These are phyloP conservation scores for Casuarina equisetifolia DNA, from an alignment of 306 rosid genomes.

Conservation along the genomic window DNA sequence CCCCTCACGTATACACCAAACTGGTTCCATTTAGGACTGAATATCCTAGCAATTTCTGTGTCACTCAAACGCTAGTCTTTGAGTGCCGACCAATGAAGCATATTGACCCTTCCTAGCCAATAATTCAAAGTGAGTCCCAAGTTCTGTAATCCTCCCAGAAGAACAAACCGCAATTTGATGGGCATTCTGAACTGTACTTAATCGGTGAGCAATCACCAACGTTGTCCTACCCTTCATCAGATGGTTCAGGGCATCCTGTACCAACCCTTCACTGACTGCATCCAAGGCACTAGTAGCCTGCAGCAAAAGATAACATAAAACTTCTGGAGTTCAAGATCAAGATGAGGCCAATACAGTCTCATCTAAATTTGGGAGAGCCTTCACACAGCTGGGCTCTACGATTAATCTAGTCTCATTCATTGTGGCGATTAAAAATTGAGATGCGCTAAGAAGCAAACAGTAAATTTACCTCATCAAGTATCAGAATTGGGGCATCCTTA, in stretches of 20 bases:
- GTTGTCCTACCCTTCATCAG: constrained; percentile 90
- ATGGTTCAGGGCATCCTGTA: constrained; percentile 78
- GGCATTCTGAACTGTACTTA: constrained; percentile 92
- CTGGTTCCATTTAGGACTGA: constrained; percentile 5
- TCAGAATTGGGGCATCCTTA: constrained; percentile 82
- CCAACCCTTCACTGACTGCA: constrained; percentile 83
- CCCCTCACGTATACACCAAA: constrained; percentile 9
- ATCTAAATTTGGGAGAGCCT: not conserved
- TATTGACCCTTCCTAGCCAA: constrained; percentile 79
- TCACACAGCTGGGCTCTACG: constrained; percentile 2
- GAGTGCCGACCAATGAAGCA: constrained; percentile 80
- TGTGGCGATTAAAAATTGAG: constrained; percentile 19
- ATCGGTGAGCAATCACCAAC: constrained; percentile 84
- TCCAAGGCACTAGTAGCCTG: constrained; percentile 97
- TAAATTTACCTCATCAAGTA: constrained; percentile 78
- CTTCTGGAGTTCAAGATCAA: constrained; percentile 8
- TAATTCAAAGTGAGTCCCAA: constrained; percentile 76
- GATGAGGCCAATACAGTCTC: not conserved
- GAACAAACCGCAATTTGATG: constrained; percentile 82
- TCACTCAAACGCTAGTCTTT: constrained; percentile 92
- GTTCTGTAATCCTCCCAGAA: constrained; percentile 66
- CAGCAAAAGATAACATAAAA: constrained; percentile 25
- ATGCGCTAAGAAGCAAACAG: constrained; percentile 11
- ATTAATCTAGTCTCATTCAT: constrained; percentile 20
- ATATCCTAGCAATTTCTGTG: constrained; percentile 9